These are phyloP conservation scores for Oryza brachyantha DNA, from an alignment of 176 grass and related monocot genomes.

Conservation along the genomic window DNA sequence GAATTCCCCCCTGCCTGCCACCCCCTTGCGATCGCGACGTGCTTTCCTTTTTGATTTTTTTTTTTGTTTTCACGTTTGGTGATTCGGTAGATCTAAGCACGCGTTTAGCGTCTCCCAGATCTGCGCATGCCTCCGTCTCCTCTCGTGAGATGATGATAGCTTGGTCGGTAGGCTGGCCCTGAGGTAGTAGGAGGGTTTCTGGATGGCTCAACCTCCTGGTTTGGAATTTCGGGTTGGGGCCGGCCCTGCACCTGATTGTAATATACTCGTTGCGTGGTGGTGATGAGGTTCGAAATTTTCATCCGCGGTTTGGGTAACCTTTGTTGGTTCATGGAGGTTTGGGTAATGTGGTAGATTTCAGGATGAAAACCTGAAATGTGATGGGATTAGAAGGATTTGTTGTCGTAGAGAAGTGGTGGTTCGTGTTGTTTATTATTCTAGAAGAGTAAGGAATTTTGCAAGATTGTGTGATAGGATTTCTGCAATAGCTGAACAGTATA, in stretches of 20 bases:
- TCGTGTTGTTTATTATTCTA: background rate
- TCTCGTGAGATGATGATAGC: background rate
- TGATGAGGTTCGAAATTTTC: background rate
- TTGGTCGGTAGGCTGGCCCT: background rate
- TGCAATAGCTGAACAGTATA: background rate
- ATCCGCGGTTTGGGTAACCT: background rate
- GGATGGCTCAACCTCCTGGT: background rate
- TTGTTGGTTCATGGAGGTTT: background rate
- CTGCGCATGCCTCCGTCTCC: background rate
- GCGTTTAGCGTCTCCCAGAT: slow-evolving; percentile 21
- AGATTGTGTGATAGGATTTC: too few relatives aligned
- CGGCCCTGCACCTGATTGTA: background rate
- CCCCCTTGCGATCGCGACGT: background rate
- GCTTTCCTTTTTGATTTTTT: background rate
- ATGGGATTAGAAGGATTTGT: background rate
- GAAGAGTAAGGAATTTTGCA: background rate
- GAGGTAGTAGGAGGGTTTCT: background rate
- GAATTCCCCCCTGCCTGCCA: too few relatives aligned
- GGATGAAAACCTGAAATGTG: background rate
- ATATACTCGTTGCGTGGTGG: background rate
- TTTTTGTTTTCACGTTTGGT: too few relatives aligned
- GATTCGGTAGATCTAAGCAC: slow-evolving; percentile 13
- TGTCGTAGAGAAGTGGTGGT: background rate
- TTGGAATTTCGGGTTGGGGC: background rate
- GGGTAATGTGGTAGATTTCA: background rate